phyloP scores from a whole-genome alignment of 2,329 filamentous ascomycete species.

The Rosellinia necatrix region DNA sequence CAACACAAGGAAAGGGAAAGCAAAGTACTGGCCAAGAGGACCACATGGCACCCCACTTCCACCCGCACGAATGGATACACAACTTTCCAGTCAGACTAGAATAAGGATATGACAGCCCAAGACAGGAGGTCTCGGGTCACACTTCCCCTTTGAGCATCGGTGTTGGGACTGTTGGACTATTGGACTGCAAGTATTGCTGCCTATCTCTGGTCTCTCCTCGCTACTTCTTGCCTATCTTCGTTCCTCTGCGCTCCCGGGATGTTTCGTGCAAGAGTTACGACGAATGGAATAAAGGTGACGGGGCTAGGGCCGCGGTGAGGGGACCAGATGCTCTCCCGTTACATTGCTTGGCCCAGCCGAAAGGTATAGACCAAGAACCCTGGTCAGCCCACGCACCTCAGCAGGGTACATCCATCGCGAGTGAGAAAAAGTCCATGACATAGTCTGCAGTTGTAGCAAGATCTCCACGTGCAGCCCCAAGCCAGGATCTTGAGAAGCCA shows the following conservation, averaged over 20 bases:
- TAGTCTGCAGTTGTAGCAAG: conserved; percentile 5
- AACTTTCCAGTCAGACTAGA: conserved; percentile 5
- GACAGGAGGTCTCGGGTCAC: conserved; percentile 12
- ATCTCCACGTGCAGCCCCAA: conserved; percentile 11
- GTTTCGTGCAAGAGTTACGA: neutral
- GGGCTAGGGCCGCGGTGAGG: neutral
- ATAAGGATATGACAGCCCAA: conserved; percentile 18
- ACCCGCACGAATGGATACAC: conserved; percentile 17
- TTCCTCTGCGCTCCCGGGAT: neutral
- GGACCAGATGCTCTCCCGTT: conserved; percentile 5
- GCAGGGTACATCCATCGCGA: neutral
- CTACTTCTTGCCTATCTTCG: neutral
- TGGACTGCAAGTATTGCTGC: no score
- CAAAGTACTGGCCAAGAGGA: conserved; percentile 6
- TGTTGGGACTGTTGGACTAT: neutral
- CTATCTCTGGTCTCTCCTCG: no score
- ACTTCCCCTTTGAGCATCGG: conserved; percentile 19
- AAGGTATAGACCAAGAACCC: conserved; percentile 6
- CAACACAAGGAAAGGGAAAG: conserved; percentile 7
- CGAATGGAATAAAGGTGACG: neutral
- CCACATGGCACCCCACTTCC: conserved; percentile 26
- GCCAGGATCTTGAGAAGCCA: conserved; percentile 8
- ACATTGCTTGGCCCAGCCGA: conserved; percentile 24
- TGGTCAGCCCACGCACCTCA: neutral
- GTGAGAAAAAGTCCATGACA: neutral